phyloP scores from a whole-genome alignment of 768 basidiomycete species.

The Auriculariales sp. region DNA sequence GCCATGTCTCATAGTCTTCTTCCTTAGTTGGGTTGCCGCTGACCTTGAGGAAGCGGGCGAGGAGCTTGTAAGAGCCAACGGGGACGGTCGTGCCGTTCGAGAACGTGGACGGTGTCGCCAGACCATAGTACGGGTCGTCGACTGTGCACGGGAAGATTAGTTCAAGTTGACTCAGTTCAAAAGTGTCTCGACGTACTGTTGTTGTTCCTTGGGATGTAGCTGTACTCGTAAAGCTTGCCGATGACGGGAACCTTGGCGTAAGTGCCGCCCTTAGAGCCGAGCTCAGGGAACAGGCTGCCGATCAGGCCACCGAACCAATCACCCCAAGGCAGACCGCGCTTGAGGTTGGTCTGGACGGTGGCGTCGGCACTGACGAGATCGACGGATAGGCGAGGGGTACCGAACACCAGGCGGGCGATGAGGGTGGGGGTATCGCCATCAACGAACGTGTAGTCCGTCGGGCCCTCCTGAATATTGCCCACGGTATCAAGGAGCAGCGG shows the following conservation, averaged over 20 bases:
- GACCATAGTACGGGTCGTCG: neutral
- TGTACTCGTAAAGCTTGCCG: neutral
- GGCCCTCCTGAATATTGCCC: neutral
- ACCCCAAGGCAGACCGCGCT: neutral
- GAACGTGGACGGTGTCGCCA: slow-evolving; percentile 3
- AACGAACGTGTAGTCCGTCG: neutral
- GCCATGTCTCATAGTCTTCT: slow-evolving; percentile 10
- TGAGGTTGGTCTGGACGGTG: neutral
- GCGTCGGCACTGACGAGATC: slow-evolving; percentile 2
- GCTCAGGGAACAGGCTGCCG: neutral
- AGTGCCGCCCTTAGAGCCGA: neutral
- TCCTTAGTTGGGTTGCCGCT: slow-evolving; percentile 7
- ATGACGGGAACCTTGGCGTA: neutral
- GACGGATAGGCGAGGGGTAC: neutral
- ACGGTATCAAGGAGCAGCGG: neutral
- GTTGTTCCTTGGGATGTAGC: slow-evolving; percentile 1
- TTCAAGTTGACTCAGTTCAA: too few relatives aligned
- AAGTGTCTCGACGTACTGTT: neutral
- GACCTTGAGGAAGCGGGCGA: slow-evolving; percentile 9
- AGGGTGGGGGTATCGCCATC: slow-evolving; percentile 1
- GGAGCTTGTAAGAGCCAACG: slow-evolving; percentile 17
- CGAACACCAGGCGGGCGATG: neutral
- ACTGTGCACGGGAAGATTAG: too few relatives aligned
- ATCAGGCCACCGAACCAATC: neutral
- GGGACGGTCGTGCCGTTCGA: slow-evolving; percentile 17